A percentile compares a stretch with the other conserved stretches of the same genome.
Conservation (phyloP, 2,329 filamentous ascomycete genomes). For the Dactylellina sp. region DNA sequence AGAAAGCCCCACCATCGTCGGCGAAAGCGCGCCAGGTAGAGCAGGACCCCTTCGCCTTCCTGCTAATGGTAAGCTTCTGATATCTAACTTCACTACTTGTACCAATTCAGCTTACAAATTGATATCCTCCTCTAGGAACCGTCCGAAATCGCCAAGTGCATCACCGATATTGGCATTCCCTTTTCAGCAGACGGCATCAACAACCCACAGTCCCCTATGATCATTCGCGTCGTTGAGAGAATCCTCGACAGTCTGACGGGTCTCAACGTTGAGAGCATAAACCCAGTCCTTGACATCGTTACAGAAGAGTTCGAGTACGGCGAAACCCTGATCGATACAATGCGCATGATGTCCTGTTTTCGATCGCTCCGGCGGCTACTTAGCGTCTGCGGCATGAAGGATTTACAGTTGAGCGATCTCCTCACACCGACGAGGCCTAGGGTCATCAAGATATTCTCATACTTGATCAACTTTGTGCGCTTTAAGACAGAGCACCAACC, state of each 20-base stretch:
- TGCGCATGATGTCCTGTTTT: constrained; percentile 97
- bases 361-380: constrained; percentile 82
- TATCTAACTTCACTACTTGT: background rate
- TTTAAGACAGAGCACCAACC: constrained; percentile 86
- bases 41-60: constrained; percentile 39
- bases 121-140: constrained; percentile 67
- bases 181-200: constrained; percentile 88
- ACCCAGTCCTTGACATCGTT: constrained; percentile 93
- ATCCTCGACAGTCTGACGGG: constrained; percentile 95
- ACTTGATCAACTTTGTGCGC: constrained; percentile 97
- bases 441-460: constrained; percentile 93
- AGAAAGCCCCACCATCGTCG: constrained; percentile 51
- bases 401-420: constrained; percentile 92
- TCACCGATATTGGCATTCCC: constrained; percentile 93
- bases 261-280: constrained; percentile 89
- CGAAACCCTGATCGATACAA: constrained; percentile 87
- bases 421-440: constrained; percentile 91
- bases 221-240: constrained; percentile 98
- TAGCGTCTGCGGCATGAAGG: constrained; percentile 87
- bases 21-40: constrained; percentile 48
- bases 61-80: constrained; percentile 41
- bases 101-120: constrained; percentile 25
- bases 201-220: constrained; percentile 92
- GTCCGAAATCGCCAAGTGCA: constrained; percentile 92
- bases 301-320: constrained; percentile 84